phyloP scores from a whole-genome alignment of 1,139 yeast species.

The Candida neerlandica region DNA sequence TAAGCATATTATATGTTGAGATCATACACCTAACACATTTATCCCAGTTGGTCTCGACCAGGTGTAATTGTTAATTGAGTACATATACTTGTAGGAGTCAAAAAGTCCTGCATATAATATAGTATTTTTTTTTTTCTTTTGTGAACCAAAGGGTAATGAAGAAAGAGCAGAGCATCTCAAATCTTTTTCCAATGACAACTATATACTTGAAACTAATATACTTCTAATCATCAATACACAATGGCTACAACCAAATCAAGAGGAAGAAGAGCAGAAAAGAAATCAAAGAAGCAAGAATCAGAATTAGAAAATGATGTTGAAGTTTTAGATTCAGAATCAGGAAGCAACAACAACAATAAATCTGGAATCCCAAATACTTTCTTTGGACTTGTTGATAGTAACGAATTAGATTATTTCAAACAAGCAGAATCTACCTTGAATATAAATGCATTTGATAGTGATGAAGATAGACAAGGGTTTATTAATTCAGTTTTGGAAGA shows the following conservation, averaged over 20 bases:
- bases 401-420: constrained; percentile 86
- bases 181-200: neutral
- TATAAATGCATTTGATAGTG: constrained; percentile 72
- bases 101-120: neutral
- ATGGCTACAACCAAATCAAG: constrained; percentile 45
- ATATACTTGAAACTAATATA: neutral
- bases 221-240: neutral
- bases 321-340: constrained; percentile 17
- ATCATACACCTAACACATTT: too few relatives aligned
- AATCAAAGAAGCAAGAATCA: constrained; percentile 23
- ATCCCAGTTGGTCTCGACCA: too few relatives aligned
- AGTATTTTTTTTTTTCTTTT: neutral
- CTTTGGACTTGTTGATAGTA: constrained; percentile 82
- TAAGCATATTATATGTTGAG: too few relatives aligned
- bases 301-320: constrained; percentile 19
- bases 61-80: too few relatives aligned
- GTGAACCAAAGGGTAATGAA: too few relatives aligned
- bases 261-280: constrained; percentile 68
- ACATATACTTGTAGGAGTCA: neutral
- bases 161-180: constrained; percentile 12
- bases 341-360: constrained; percentile 6
- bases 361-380: constrained; percentile 40
- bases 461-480: constrained; percentile 75
- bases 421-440: constrained; percentile 88
- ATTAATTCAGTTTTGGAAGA: constrained; percentile 81